Evolutionary conservation across 139 green algal genomes (phyloP).

Genomic region (Chlamydomonas sp.): DNA sequence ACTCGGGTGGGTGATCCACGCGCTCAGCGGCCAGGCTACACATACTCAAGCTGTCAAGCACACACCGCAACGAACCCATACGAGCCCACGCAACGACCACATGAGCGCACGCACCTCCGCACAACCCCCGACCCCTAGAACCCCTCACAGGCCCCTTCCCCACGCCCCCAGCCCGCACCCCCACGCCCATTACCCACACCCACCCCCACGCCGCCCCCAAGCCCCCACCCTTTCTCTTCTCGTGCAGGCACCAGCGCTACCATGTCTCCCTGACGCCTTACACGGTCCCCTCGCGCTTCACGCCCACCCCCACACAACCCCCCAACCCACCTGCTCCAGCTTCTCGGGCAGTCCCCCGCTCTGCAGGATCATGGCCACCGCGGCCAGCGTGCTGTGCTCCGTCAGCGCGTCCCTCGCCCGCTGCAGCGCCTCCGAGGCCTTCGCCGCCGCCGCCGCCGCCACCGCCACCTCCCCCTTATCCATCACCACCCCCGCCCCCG

Average conservation of each 20-base stretch:
- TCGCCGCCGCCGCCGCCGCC: background rate
- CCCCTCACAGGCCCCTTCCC: too few relatives aligned
- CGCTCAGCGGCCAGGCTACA: too few relatives aligned
- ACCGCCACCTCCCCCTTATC: too few relatives aligned
- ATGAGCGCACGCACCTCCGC: too few relatives aligned
- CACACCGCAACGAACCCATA: too few relatives aligned
- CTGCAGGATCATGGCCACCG: background rate
- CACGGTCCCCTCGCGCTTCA: too few relatives aligned
- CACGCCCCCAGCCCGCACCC: background rate
- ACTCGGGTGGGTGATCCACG: too few relatives aligned
- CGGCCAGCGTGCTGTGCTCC: background rate
- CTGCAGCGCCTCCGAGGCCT: background rate
- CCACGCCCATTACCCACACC: background rate
- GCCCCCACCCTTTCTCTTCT: background rate
- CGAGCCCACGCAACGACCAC: too few relatives aligned
- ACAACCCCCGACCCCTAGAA: too few relatives aligned
- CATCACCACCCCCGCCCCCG: too few relatives aligned
- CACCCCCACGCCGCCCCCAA: background rate
- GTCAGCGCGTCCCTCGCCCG: background rate
- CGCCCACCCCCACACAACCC: background rate
- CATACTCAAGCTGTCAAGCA: too few relatives aligned
- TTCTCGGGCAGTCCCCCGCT: background rate
- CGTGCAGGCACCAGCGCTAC: background rate
- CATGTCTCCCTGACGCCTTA: too few relatives aligned
- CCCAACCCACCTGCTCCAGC: constrained; percentile 2